These are phyloP conservation scores for Globisporangium carolinianum DNA, from an alignment of 352 stramenopile genomes.

Conservation along the genomic window DNA sequence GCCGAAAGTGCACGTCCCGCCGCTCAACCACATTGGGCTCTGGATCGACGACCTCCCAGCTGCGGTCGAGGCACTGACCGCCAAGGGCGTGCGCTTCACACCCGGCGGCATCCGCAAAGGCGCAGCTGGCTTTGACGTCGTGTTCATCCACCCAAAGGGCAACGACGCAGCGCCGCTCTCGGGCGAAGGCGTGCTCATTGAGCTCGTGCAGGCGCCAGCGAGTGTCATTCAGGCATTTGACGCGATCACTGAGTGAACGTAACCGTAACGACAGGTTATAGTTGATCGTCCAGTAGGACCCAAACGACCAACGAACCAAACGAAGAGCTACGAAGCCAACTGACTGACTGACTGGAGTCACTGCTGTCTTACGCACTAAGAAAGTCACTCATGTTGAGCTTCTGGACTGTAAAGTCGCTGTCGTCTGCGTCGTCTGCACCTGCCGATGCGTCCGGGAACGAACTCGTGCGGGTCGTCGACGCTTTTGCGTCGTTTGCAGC, in stretches of 20 bases:
- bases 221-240: slow-evolving; percentile 88
- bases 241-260: neutral
- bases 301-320: no score
- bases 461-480: slow-evolving; percentile 25
- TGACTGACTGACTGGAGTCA: no score
- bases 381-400: slow-evolving; percentile 73
- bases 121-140: slow-evolving; percentile 95
- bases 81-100: slow-evolving; percentile 94
- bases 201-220: slow-evolving; percentile 94
- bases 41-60: slow-evolving; percentile 95
- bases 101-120: slow-evolving; percentile 96
- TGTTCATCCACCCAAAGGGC: slow-evolving; percentile 98
- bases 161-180: slow-evolving; percentile 90
- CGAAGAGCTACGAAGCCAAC: no score
- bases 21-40: slow-evolving; percentile 97
- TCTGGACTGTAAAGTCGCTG: slow-evolving; percentile 57
- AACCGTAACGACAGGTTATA: slow-evolving; percentile 10
- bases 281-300: no score
- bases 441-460: slow-evolving; percentile 23
- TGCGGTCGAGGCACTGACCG: slow-evolving; percentile 89
- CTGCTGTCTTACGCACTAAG: slow-evolving; percentile 18
- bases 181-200: slow-evolving; percentile 94
- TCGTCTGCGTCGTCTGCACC: slow-evolving; percentile 16
- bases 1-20: slow-evolving; percentile 92
- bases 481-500: slow-evolving; percentile 28